Evolutionary conservation across 495 filamentous ascomycete species (phyloP).

Genomic region (Penicillium manginii): DNA sequence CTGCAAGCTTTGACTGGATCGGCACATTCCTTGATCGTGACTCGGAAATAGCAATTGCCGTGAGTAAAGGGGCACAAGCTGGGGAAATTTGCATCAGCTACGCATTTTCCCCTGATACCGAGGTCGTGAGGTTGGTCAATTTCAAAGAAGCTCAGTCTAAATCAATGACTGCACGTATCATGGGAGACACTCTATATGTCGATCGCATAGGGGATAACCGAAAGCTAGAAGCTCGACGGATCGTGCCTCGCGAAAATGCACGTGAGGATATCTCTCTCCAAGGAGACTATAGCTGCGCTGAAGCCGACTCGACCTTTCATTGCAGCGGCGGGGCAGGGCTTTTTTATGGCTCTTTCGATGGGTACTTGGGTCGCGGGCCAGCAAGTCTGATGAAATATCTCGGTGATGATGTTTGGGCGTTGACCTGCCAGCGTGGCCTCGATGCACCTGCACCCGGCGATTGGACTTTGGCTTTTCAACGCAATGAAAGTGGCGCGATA

Average conservation of each 20-base stretch:
- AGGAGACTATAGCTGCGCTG: slow-evolving; percentile 32
- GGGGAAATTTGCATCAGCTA: slow-evolving; percentile 29
- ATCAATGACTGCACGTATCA: slow-evolving; percentile 20
- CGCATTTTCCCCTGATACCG: slow-evolving; percentile 6
- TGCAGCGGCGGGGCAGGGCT: slow-evolving; percentile 30
- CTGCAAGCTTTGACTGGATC: slow-evolving; percentile 18
- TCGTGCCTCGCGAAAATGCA: slow-evolving; percentile 13
- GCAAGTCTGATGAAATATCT: slow-evolving; percentile 30
- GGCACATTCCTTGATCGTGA: slow-evolving; percentile 36
- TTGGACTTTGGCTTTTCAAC: slow-evolving; percentile 36
- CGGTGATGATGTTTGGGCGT: slow-evolving; percentile 35
- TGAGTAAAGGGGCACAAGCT: slow-evolving; percentile 16
- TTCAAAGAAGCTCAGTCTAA: slow-evolving; percentile 12
- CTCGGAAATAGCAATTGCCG: slow-evolving; percentile 25
- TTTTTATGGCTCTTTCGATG: slow-evolving; percentile 37
- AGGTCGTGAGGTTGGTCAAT: slow-evolving; percentile 13
- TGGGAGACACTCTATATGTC: slow-evolving; percentile 24
- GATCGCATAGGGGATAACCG: slow-evolving; percentile 32
- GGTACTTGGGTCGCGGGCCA: slow-evolving; percentile 34
- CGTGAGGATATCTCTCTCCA: slow-evolving; percentile 12
- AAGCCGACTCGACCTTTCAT: slow-evolving; percentile 36
- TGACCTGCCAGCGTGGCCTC: slow-evolving; percentile 34
- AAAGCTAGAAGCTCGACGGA: slow-evolving; percentile 25
- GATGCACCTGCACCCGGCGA: slow-evolving; percentile 40
- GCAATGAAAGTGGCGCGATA: slow-evolving; percentile 23